Base-by-base conservation (phyloP, 2,329 filamentous ascomycete genomes). In the Huntiella bhutanensis region DNA sequence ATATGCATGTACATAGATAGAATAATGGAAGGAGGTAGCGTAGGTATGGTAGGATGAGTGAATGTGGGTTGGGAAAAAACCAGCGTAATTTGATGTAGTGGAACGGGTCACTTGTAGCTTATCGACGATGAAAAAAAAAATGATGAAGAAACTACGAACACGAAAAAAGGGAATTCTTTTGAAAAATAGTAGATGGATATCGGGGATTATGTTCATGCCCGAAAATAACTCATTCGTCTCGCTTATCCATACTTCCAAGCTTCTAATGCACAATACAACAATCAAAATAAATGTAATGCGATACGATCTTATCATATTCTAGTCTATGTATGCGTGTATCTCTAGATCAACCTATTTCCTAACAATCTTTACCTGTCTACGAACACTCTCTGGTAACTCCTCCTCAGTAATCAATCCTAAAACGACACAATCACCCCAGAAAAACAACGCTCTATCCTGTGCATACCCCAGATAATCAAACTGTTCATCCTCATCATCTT, bases 381-480 rank as follows among this genome's bases (percentile, higher is more conserved):
- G 64, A 56, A 93, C 56, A n/a, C 68, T 67, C 53, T 72, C 69
- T 0, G 86, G 85, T 53, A 98, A 62, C 17, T 95, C 85, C 53
- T 87, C 80, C 51, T 68, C 60, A 58, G 71, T 75, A 35, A 91
- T 68, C 35, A 98, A 62, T 0, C 86, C 86, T 61, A 93, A 62
- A 47, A 70, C 65, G 47, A 96, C 65, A 45, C 85, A 77, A 63
- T 98, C 91, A 1, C 86, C 87, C 82, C 88, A 92, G 64, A 98
- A 91, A 62, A 95, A 91, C 64, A 91, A 69, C 0, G 85, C 87
- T 11, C 91, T 71, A 53, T 95, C 83, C 62, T 94, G 84, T 5
- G 91, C 78, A 62, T 96, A 98, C 8, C 73, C 75, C 17, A 98
- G 68, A 59, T 96, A 98, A 61, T 98, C 87, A 57, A 96, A 98